Evolutionary conservation across 2,329 filamentous ascomycete species (phyloP), one percentile per base, ranked within the genome.

Genomic region (Alternaria gaisen): DNA sequence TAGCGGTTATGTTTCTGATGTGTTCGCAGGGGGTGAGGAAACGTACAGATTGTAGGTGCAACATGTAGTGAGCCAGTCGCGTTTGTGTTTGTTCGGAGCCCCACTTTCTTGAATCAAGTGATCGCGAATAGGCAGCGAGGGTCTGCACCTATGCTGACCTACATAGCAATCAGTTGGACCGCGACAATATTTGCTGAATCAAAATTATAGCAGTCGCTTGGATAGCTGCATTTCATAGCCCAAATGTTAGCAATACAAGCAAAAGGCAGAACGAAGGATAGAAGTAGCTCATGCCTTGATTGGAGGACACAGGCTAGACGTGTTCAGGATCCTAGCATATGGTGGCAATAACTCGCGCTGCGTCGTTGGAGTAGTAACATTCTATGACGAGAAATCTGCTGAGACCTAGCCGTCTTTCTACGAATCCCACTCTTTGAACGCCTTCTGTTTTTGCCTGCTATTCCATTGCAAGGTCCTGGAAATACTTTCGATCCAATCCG

Each of bases 401-500:
- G 8, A 9, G 28, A 34, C 12, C 9, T 22, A n/a, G 18, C 46
- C 12, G 6, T n/a, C 20, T 2, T 30, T 51, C 63, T 71, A 69
- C 9, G 60, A 51, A 10, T 48, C 53, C 75, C 74, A 77, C 53
- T 77, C 73, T 47, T 75, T 77, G 43, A 76, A 77, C 14, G 67
- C 68, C 77, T 93, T 94, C 77, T 93, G 91, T 79, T 90, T 89
- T 79, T 93, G 89, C 65, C 91, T 80, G 66, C 89, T 92, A 72
- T 94, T 94, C 91, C 91, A 94, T 32, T 91, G 90, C 70, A 94
- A 78, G 77, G 93, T 94, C 42, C 88, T 85, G 64, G 88, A 90
- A 59, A 94, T 93, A 69, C 90, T 92, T 61, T 93, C 92, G 26
- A 94, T 87, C 91, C 91, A 94, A 75, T 93, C 91, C 80, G 93